phyloP scores from a whole-genome alignment of 805 yeast species.

The Candida ulmi region DNA sequence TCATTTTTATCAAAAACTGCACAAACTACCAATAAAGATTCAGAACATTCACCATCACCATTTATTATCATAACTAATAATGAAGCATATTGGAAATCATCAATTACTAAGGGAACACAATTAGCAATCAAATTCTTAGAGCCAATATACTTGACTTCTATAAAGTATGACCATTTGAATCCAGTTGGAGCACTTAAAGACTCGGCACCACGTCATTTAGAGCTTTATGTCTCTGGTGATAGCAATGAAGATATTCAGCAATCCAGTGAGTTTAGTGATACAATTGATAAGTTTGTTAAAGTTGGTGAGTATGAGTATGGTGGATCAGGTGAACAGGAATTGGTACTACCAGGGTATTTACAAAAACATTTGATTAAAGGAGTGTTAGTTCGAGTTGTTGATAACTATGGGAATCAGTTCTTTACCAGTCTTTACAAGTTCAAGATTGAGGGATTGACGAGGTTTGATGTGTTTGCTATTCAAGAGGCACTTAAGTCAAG shows the following conservation, averaged over 20 bases:
- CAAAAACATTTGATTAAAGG: slow-evolving; percentile 28
- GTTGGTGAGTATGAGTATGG: slow-evolving; percentile 26
- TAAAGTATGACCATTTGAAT: slow-evolving; percentile 31
- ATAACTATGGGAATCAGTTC: slow-evolving; percentile 31
- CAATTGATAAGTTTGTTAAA: slow-evolving; percentile 12
- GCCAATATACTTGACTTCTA: slow-evolving; percentile 31
- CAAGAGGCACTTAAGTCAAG: too few species aligned
- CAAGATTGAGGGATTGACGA: slow-evolving; percentile 36
- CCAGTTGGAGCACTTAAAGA: slow-evolving; percentile 33
- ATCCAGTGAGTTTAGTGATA: slow-evolving; percentile 3
- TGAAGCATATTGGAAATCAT: slow-evolving; percentile 22
- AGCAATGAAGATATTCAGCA: background rate
- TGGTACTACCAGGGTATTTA: slow-evolving; percentile 25
- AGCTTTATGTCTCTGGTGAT: slow-evolving; percentile 25
- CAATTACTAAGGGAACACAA: slow-evolving; percentile 5
- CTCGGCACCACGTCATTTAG: slow-evolving; percentile 32
- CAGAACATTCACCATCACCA: slow-evolving; percentile 9
- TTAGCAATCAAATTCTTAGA: slow-evolving; percentile 33
- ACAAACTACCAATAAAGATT: background rate
- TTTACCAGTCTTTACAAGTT: slow-evolving; percentile 34
- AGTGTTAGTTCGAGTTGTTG: slow-evolving; percentile 24
- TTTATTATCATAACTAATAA: slow-evolving; percentile 16
- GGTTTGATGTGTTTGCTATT: slow-evolving; percentile 24
- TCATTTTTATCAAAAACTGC: background rate
- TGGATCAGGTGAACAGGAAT: slow-evolving; percentile 22